A percentile compares a stretch with the other conserved stretches of the same genome.
Conservation (phyloP, 305 asterid species). For the Withania somnifera region DNA sequence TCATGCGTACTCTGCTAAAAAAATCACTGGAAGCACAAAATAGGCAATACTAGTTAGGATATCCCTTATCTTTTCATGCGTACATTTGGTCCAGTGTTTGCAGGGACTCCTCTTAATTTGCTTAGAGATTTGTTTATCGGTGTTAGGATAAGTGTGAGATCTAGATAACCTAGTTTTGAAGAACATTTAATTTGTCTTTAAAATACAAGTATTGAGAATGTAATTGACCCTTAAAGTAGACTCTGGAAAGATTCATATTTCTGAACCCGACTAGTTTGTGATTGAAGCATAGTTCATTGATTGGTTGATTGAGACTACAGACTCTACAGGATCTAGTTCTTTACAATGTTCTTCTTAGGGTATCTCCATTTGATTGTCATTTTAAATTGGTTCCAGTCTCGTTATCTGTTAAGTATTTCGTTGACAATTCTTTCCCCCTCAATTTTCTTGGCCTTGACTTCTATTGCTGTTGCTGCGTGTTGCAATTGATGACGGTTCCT, state of each 20-base stretch:
- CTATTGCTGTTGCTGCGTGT: not conserved
- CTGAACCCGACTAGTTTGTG: not conserved
- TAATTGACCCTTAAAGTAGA: not conserved
- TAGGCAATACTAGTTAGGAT: not conserved
- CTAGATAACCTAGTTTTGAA: not conserved
- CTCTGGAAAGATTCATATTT: not conserved
- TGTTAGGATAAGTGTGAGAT: not conserved
- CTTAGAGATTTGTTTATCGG: not conserved
- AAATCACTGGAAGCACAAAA: not conserved
- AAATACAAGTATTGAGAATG: not conserved
- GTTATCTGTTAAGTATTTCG: not conserved
- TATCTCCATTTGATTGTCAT: not conserved
- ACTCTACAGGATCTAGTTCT: not conserved
- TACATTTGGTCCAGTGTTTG: not conserved
- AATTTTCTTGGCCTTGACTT: not conserved
- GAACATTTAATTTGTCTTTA: not conserved
- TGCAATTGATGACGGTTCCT: not conserved
- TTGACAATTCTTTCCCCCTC: not conserved
- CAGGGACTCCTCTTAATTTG: not conserved
- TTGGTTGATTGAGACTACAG: not conserved
- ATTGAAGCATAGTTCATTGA: not conserved
- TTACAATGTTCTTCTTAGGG: not conserved
- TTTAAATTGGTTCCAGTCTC: not conserved
- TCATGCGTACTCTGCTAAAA: not conserved
- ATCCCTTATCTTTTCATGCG: not conserved